Evolutionary conservation across 805 yeast genomes (phyloP), one percentile per base, ranked within the genome.

Genomic region (Metschnikowia santaceciliae): DNA sequence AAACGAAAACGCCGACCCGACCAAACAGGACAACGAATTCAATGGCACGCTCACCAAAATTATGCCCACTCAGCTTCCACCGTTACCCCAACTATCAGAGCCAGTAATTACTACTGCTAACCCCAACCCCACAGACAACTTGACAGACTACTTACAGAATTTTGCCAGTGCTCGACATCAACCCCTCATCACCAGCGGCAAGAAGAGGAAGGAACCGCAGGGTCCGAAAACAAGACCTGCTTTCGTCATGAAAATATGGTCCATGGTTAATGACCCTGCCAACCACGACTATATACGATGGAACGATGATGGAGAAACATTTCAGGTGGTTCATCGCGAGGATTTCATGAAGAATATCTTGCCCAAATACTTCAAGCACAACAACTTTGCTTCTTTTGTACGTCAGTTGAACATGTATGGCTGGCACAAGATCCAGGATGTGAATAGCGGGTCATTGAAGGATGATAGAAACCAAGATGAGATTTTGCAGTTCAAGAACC

Each of bases 391-490:
- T 19, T 84, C 94, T 32, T 94, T 94, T 76, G 98, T 94, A 14
- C 82, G 99, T 54, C 99, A 92, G 66, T 76, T 92, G 61, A 92
- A 92, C 70, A 92, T 94, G 99, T 94, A 94, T 66, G 99, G 99
- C 10, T 94, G 97, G 97, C 98, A 91, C 72, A 94, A 94, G 69
- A 94, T 94, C 3, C 99, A 94, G 69, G 98, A 94, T 68, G 82
- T 91, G 20, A 87, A 72, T 51, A 79, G 86, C 23, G 97, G 95
- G 2, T 79, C 91, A 4, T 69, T 83, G 52, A 63, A 63, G 42
- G 68, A 65, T 36, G 74, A 79, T 50, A 71, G 68, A 37, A 76
- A 72, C 51, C 70, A 71, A 39, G 97, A 91, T 50, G 98, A 94
- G 61, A 79, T 83, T 49, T 86, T 91, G 88, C 95, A 90, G 68